These are phyloP conservation scores for Porpolomopsis calyptriformis DNA, from an alignment of 768 basidiomycete genomes.

Conservation along the genomic window DNA sequence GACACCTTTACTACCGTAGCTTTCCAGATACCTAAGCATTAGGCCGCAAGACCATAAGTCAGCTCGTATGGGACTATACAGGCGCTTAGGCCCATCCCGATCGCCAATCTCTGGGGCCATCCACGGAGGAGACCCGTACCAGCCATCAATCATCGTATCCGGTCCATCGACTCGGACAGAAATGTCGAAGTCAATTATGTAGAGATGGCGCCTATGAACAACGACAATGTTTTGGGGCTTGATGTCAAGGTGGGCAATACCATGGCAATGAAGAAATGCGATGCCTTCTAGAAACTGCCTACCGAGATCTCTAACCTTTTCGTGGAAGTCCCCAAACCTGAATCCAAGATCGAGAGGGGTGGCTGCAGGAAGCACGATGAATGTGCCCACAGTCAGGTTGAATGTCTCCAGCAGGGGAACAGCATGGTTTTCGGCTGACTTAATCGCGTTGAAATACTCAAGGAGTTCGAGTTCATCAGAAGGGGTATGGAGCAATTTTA, in stretches of 20 bases:
- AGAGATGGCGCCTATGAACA: slow-evolving; percentile 62
- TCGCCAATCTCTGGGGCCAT: slow-evolving; percentile 8
- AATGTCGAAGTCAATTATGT: slow-evolving; percentile 31
- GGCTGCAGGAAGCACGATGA: slow-evolving; percentile 1
- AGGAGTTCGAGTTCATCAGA: slow-evolving; percentile 8
- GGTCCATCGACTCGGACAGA: slow-evolving; percentile 5
- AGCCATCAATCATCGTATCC: slow-evolving; percentile 4
- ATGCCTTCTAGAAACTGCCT: slow-evolving; percentile 3
- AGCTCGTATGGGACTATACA: slow-evolving; percentile 8
- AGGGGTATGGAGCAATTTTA: background rate
- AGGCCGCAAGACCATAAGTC: slow-evolving; percentile 9
- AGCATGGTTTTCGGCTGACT: background rate
- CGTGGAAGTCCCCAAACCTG: slow-evolving; percentile 1
- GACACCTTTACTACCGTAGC: background rate
- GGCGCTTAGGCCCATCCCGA: background rate
- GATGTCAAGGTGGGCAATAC: slow-evolving; percentile 75
- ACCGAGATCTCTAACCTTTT: slow-evolving; percentile 1
- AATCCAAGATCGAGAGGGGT: slow-evolving; percentile 4
- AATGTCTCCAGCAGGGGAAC: slow-evolving; percentile 1
- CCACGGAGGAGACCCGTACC: slow-evolving; percentile 5
- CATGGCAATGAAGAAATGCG: slow-evolving; percentile 59
- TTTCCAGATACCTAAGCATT: slow-evolving; percentile 5
- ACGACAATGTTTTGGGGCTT: slow-evolving; percentile 74
- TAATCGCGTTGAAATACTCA: background rate
- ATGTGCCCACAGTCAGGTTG: slow-evolving; percentile 1